Evolutionary conservation across 768 basidiomycete species (phyloP).

Genomic region (Pulveroboletus sp.): DNA sequence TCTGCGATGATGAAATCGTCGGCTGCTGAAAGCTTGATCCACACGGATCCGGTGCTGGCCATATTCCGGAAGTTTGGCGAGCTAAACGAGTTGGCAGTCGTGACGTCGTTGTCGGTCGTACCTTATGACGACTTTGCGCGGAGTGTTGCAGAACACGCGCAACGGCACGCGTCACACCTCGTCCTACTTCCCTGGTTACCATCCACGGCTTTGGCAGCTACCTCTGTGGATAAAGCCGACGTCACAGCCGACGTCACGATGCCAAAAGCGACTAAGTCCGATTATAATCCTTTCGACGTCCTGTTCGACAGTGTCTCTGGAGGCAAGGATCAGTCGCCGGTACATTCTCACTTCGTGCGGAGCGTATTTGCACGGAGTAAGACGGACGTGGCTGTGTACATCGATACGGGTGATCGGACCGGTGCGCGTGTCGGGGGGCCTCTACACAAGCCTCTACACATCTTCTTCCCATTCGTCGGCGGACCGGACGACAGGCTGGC

Average conservation of each 20-base stretch:
- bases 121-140: conserved; percentile 72
- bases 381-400: conserved; percentile 79
- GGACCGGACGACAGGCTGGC: conserved; percentile 92
- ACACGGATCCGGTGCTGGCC: conserved; percentile 66
- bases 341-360: conserved; percentile 84
- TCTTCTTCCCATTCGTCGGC: conserved; percentile 91
- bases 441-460: conserved; percentile 59
- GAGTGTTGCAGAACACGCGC: conserved; percentile 71
- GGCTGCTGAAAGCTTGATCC: conserved; percentile 61
- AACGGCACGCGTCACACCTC: conserved; percentile 59
- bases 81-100: conserved; percentile 64
- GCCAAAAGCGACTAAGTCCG: conserved; percentile 14
- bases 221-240: not conserved
- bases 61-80: conserved; percentile 78
- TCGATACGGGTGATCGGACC: conserved; percentile 56
- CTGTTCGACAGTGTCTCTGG: conserved; percentile 42
- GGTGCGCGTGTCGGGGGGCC: conserved; percentile 25
- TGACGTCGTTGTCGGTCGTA: conserved; percentile 69
- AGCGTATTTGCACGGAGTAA: conserved; percentile 69
- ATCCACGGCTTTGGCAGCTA: conserved; percentile 23
- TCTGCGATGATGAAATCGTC: conserved; percentile 66
- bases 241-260: conserved; percentile 1
- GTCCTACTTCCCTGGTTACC: conserved; percentile 83
- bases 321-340: conserved; percentile 38
- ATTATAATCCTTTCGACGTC: conserved; percentile 67